phyloP scores from a whole-genome alignment of 129 eudicot genomes.

The Chrysanthemum seticuspe region DNA sequence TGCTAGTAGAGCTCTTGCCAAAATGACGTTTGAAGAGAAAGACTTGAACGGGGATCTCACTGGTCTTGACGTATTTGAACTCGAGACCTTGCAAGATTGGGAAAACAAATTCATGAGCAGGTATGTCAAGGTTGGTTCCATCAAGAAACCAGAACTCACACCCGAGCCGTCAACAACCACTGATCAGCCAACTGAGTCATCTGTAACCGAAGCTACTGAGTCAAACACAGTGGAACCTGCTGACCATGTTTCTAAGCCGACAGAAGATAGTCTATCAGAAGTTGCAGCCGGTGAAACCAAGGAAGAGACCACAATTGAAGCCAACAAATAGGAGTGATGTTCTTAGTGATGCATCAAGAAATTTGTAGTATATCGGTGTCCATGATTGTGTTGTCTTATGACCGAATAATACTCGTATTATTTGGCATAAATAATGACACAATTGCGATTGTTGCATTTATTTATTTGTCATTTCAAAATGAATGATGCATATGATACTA shows the following conservation, averaged over 20 bases:
- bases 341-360: slow-evolving; percentile 8
- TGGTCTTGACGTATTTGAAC: slow-evolving; percentile 85
- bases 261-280: slow-evolving; percentile 28
- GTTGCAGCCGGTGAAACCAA: slow-evolving; percentile 43
- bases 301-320: slow-evolving; percentile 38
- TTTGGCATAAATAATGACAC: slow-evolving; percentile 17
- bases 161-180: slow-evolving; percentile 20
- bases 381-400: slow-evolving; percentile 15
- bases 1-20: slow-evolving; percentile 96
- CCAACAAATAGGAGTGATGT: slow-evolving; percentile 18
- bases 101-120: slow-evolving; percentile 98
- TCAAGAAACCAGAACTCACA: slow-evolving; percentile 39
- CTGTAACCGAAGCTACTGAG: slow-evolving; percentile 11
- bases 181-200: slow-evolving; percentile 7
- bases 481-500: background rate
- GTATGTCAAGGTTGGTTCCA: slow-evolving; percentile 83
- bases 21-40: slow-evolving; percentile 81
- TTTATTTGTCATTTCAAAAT: background rate
- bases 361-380: slow-evolving; percentile 24
- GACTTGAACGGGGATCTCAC: slow-evolving; percentile 54
- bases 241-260: slow-evolving; percentile 23
- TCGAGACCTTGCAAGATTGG: slow-evolving; percentile 94
- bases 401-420: slow-evolving; percentile 6
- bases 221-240: slow-evolving; percentile 25
- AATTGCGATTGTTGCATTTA: background rate